Evolutionary conservation across 2,329 filamentous ascomycete genomes (phyloP), one percentile per base, ranked within the genome.

Genomic region (Cytospora piceicola): DNA sequence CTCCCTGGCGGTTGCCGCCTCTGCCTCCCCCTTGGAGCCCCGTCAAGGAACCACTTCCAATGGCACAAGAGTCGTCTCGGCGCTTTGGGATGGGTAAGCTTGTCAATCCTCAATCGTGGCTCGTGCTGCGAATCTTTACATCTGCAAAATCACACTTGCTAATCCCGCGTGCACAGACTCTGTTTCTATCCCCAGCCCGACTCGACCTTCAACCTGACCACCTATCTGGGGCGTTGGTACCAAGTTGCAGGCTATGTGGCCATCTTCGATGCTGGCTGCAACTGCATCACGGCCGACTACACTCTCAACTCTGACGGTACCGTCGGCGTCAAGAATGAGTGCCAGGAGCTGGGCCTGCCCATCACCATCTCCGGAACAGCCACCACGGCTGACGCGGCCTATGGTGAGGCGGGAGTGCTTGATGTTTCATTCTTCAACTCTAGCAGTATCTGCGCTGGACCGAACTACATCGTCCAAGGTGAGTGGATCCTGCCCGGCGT

Each of bases 391-490:
- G 68, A 69, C 60, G 24, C 63, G 6, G 65, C 62, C 14, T 70
- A 70, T 49, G 69, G 68, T 22, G 64, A 58, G 27, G 67, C 51
- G n/a, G 69, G 69, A 30, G 67, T 63, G 11, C 66, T 69, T 32
- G 63, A 69, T 46, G 69, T 70, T 24, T 63, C 61, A 30, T 69
- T 70, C 22, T 63, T 64, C 24, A 63, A 61, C 39, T 55, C 63
- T 2, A 66, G 65, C n/a, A 61, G 62, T 15, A 53, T 49, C 34
- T 70, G 69, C 58, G 63, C 68, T 2, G 69, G 69, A 1, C 69
- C 69, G 0, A 70, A 70, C 61, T 70, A 70, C 46, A 69, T 70
- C 62, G 69, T 70, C 24, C 69, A 70, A 61, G 68, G 69, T 70
- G 36, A 67, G 66, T 68, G 15, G 8, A 24, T 5, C 20, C 14